Percentiles rank a stretch among this genome's conserved stretches.
Evolutionary conservation across 495 filamentous ascomycete genomes (phyloP).

Genomic region (Recurvomyces mirabilis): DNA sequence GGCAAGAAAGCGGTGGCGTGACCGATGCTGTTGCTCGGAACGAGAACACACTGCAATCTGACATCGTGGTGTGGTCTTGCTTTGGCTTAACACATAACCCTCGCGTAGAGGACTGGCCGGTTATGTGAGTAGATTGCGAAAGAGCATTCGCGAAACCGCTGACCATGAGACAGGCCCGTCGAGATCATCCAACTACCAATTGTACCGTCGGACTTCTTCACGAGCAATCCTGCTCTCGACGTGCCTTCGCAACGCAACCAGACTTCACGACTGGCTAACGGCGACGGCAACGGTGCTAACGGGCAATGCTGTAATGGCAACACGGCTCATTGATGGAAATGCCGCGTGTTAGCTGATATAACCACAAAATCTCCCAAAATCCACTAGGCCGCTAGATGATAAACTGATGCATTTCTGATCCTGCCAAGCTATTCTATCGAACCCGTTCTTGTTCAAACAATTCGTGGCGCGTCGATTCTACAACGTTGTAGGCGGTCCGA

Average conservation of each 20-base stretch:
- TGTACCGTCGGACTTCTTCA: constrained; percentile 45
- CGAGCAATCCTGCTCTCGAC: constrained; percentile 43
- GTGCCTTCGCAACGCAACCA: constrained; percentile 43
- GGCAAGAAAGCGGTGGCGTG: constrained; percentile 34
- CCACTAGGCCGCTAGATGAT: too few relatives aligned
- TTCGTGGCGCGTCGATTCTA: too few relatives aligned
- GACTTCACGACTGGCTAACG: constrained; percentile 35
- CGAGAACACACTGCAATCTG: constrained; percentile 34
- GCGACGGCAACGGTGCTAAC: neutral
- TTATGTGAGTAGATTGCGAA: constrained; percentile 44
- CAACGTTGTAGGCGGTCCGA: too few relatives aligned
- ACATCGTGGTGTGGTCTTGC: constrained; percentile 49
- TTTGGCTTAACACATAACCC: constrained; percentile 54
- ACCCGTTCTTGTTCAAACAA: too few relatives aligned
- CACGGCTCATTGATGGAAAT: too few relatives aligned
- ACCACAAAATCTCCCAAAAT: too few relatives aligned
- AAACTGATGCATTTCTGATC: too few relatives aligned
- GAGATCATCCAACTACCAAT: constrained; percentile 49
- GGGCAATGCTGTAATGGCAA: too few relatives aligned
- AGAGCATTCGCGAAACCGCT: too few relatives aligned
- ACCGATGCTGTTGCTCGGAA: constrained; percentile 31
- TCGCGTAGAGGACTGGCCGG: constrained; percentile 50
- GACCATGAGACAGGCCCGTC: constrained; percentile 44
- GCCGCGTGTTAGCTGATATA: too few relatives aligned
- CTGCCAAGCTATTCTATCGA: too few relatives aligned